Evolutionary conservation across 2,329 filamentous ascomycete genomes (phyloP), one percentile per base, ranked within the genome.

Genomic region (Ceratocystis colombiana): DNA sequence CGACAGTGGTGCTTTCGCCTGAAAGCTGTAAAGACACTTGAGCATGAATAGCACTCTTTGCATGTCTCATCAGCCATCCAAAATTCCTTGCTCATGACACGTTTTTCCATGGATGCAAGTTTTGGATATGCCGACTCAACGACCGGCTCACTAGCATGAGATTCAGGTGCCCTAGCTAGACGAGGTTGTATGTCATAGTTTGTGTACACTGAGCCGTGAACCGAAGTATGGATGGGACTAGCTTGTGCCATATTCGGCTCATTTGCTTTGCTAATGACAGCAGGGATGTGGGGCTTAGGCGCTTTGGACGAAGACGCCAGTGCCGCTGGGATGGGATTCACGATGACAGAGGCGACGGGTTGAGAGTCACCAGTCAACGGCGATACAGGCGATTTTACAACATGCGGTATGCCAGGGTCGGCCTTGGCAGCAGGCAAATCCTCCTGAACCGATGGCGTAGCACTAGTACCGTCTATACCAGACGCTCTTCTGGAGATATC

Each of bases 41-140:
- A 90, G 72, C 94, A 99, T 57, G 90, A 84, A 73, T 96, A 99
- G 73, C 94, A 99, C 71, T 96, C 93, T 73, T 96, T 97, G 68
- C 93, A 95, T 69, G 95, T 96, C 73, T 97, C 94, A 73, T 99
- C 94, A 68, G 91, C 89, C 94, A 99, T 99, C 94, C 93, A 97
- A 71, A 96, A 97, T 71, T 97, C 92, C 72, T 92, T 94, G 74
- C 89, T 96, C 59, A 97, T 78, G 6, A 99, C 87, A 72, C 93
- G 91, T 71, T 90, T 89, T 69, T 88, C 85, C 79, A 96, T 88
- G 70, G 88, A 87, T 62, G 84, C 84, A 5, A 88, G 76, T 65
- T 83, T 81, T 7, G 83, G 81, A 71, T 79, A 86, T 67, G 86
- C 83, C 62, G 79, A 78, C 68, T 84, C 84, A 1, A 82, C 80